Conservation (phyloP, 768 basidiomycete genomes). For the Mycena galopus region DNA sequence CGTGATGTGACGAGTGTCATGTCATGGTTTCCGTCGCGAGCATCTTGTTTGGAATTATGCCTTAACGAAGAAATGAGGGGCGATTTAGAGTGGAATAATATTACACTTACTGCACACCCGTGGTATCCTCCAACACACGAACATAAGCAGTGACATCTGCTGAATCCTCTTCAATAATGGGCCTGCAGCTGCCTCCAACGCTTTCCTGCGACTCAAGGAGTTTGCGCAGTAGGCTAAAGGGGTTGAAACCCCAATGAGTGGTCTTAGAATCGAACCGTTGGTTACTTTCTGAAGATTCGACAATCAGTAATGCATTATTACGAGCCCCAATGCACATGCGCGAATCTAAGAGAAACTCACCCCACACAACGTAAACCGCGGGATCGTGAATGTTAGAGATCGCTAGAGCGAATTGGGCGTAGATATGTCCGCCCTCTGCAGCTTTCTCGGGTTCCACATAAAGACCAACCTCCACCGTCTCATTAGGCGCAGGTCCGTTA, state of each 20-base stretch:
- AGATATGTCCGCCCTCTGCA: constrained; percentile 99
- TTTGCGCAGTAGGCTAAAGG: constrained; percentile 97
- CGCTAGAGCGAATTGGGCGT: constrained; percentile 98
- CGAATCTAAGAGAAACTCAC: constrained; percentile 62
- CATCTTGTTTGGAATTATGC: no score
- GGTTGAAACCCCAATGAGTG: constrained; percentile 99
- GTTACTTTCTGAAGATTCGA: constrained; percentile 81
- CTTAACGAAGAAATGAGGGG: no score
- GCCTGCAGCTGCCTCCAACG: constrained; percentile 70
- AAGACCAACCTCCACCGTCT: constrained; percentile 99
- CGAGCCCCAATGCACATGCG: constrained; percentile 8
- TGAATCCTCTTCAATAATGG: constrained; percentile 97
- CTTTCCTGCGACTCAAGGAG: constrained; percentile 83
- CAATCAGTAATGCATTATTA: no score
- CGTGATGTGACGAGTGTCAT: constrained; percentile 12
- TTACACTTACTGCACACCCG: constrained; percentile 86
- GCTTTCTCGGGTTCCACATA: constrained; percentile 96
- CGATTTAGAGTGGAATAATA: no score
- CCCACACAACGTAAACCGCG: constrained; percentile 96
- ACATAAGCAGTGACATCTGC: constrained; percentile 99
- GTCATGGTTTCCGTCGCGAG: no score
- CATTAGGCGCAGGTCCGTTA: constrained; percentile 98
- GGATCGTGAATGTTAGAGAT: constrained; percentile 97
- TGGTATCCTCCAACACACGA: constrained; percentile 96
- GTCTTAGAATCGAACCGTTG: constrained; percentile 99